phyloP scores from a whole-genome alignment of 805 yeast genomes.

The Wickerhamiella kurtzmanii region DNA sequence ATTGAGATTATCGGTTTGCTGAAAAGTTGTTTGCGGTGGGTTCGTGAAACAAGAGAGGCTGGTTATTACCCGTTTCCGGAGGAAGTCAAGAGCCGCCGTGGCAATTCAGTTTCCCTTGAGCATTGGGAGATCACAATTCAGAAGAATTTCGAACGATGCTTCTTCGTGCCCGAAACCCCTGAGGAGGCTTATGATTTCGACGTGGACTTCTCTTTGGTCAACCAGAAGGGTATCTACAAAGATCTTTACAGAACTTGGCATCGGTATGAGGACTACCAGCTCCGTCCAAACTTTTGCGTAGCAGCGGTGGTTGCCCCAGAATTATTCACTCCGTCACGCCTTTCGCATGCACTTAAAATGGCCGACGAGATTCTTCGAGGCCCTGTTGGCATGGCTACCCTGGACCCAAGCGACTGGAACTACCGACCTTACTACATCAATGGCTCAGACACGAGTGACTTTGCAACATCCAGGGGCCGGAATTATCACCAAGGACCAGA shows the following conservation, averaged over 20 bases:
- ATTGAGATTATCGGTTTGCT: conserved; percentile 80
- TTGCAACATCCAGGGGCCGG: conserved; percentile 88
- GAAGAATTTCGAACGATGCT: conserved; percentile 65
- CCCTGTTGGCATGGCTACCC: conserved; percentile 79
- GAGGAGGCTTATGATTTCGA: conserved; percentile 47
- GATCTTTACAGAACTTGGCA: conserved; percentile 73
- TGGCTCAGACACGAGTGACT: conserved; percentile 67
- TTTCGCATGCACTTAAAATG: conserved; percentile 46
- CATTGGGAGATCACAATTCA: conserved; percentile 65
- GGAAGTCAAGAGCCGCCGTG: conserved; percentile 46
- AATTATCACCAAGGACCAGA: conserved; percentile 99
- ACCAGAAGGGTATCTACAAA: conserved; percentile 89
- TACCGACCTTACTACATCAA: conserved; percentile 83
- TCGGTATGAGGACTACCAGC: conserved; percentile 84
- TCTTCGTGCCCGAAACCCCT: conserved; percentile 57
- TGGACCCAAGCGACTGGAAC: conserved; percentile 86
- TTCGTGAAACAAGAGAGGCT: conserved; percentile 39
- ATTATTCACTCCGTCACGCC: conserved; percentile 50
- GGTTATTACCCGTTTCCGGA: conserved; percentile 43
- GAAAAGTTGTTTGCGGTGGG: conserved; percentile 75
- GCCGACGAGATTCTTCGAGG: conserved; percentile 74
- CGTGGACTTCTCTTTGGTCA: conserved; percentile 50
- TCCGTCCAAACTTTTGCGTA: conserved; percentile 83
- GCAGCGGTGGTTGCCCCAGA: conserved; percentile 96
- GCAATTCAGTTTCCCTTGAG: conserved; percentile 38